phyloP scores from a whole-genome alignment of 1,284 basidiomycete species.

The Apiotrichum mycotoxinovorans region DNA sequence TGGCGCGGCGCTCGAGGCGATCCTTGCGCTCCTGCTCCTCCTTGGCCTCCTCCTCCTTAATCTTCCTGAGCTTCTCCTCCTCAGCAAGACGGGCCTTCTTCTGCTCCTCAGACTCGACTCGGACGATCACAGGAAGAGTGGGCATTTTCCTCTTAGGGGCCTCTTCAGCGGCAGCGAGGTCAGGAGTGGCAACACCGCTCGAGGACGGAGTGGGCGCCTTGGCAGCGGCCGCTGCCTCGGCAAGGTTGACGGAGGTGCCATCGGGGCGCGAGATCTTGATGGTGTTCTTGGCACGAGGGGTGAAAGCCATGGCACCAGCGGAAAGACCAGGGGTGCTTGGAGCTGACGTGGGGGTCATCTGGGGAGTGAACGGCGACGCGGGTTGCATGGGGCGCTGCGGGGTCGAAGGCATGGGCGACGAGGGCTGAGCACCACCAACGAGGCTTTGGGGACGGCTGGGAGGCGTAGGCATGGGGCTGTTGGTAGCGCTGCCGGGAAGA shows the following conservation, averaged over 20 bases:
- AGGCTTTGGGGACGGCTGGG: slow-evolving; percentile 38
- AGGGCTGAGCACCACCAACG: slow-evolving; percentile 21
- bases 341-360: slow-evolving; percentile 4
- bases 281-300: slow-evolving; percentile 31
- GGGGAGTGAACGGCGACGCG: slow-evolving; percentile 26
- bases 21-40: slow-evolving; percentile 48
- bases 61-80: slow-evolving; percentile 40
- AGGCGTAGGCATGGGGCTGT: slow-evolving; percentile 39
- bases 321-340: slow-evolving; percentile 25
- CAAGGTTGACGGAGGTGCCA: slow-evolving; percentile 44
- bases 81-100: slow-evolving; percentile 48
- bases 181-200: slow-evolving; percentile 30
- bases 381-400: slow-evolving; percentile 30
- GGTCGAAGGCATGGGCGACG: slow-evolving; percentile 35
- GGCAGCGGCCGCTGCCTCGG: slow-evolving; percentile 33
- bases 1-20: slow-evolving; percentile 33
- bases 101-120: slow-evolving; percentile 56
- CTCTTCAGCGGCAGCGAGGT: slow-evolving; percentile 16
- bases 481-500: slow-evolving; percentile 28
- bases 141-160: slow-evolving; percentile 35
- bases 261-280: slow-evolving; percentile 49
- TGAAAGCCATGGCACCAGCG: slow-evolving; percentile 38
- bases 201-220: slow-evolving; percentile 24
- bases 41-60: slow-evolving; percentile 40
- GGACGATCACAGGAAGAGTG: slow-evolving; percentile 43